Percentiles rank a stretch among this genome's conserved stretches.
Conservation (phyloP, 2,329 filamentous ascomycete genomes). For the Xylariales sp. region DNA sequence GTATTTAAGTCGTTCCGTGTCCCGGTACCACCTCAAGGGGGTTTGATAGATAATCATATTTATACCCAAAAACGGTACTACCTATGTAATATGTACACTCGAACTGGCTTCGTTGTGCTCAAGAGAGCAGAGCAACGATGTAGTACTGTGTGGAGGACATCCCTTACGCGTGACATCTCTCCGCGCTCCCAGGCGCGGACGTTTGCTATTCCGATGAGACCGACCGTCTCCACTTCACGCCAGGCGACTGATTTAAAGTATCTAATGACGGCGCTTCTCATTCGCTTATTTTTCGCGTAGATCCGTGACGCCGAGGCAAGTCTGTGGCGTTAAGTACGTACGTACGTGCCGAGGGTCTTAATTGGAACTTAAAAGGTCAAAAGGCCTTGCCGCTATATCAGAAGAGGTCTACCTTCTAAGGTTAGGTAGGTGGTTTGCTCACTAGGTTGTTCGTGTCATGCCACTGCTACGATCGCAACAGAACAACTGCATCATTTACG, state of each 20-base stretch:
- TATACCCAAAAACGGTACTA: too few relatives aligned
- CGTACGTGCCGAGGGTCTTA: not conserved
- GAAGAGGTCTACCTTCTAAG: not conserved
- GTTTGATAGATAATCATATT: not conserved
- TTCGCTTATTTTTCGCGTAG: slow-evolving; percentile 16
- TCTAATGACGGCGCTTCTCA: not conserved
- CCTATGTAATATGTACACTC: too few relatives aligned
- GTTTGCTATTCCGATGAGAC: slow-evolving; percentile 1
- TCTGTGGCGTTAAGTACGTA: not conserved
- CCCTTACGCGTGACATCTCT: not conserved
- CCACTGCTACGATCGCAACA: not conserved
- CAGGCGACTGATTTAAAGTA: not conserved
- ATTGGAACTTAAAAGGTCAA: not conserved
- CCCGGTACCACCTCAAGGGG: not conserved
- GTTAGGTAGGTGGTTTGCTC: too few relatives aligned
- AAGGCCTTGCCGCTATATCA: not conserved
- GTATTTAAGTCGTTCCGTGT: not conserved
- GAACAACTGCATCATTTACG: not conserved
- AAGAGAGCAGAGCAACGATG: too few relatives aligned
- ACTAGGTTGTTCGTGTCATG: too few relatives aligned
- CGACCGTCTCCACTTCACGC: not conserved
- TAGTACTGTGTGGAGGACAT: not conserved
- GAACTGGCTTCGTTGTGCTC: too few relatives aligned
- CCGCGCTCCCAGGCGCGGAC: not conserved
- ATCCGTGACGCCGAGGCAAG: not conserved